Percentiles rank a stretch among this genome's conserved stretches.
Evolutionary conservation across 1,284 basidiomycete genomes (phyloP).

Genomic region (Apiotrichum veenhuisii): DNA sequence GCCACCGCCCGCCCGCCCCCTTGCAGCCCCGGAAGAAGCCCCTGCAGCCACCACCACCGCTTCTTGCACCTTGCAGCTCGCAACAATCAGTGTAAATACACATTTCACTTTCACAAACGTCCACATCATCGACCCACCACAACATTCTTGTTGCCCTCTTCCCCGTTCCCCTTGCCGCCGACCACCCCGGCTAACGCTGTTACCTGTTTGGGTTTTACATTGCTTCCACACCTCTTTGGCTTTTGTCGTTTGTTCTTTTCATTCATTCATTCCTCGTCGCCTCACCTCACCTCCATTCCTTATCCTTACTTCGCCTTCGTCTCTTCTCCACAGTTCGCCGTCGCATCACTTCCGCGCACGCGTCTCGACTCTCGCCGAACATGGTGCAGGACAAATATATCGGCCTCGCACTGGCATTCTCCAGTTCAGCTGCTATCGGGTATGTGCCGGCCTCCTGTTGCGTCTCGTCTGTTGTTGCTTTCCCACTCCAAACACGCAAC

Average conservation of each 20-base stretch:
- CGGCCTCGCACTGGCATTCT: slow-evolving; percentile 77
- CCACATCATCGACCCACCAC: too few species aligned
- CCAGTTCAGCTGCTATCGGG: slow-evolving; percentile 36
- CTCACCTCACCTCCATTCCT: neutral
- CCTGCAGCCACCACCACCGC: too few species aligned
- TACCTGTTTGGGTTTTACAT: neutral
- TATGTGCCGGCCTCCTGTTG: too few species aligned
- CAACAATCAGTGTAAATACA: too few species aligned
- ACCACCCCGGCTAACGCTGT: too few species aligned
- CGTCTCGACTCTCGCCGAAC: neutral
- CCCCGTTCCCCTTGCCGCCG: too few species aligned
- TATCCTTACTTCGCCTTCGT: neutral
- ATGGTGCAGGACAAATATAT: slow-evolving; percentile 78
- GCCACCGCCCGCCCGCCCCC: too few species aligned
- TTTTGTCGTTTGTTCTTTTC: neutral
- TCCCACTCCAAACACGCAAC: neutral
- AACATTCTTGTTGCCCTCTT: too few species aligned
- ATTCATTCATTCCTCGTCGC: neutral
- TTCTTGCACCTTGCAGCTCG: too few species aligned
- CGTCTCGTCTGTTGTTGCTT: neutral
- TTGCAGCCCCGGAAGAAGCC: too few species aligned
- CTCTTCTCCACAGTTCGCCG: neutral
- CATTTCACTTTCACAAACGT: too few species aligned
- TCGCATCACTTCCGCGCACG: neutral
- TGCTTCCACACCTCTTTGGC: too few species aligned